Evolutionary conservation across 768 basidiomycete species (phyloP).

Genomic region (Tylopilus plumbeoviolaceoides): DNA sequence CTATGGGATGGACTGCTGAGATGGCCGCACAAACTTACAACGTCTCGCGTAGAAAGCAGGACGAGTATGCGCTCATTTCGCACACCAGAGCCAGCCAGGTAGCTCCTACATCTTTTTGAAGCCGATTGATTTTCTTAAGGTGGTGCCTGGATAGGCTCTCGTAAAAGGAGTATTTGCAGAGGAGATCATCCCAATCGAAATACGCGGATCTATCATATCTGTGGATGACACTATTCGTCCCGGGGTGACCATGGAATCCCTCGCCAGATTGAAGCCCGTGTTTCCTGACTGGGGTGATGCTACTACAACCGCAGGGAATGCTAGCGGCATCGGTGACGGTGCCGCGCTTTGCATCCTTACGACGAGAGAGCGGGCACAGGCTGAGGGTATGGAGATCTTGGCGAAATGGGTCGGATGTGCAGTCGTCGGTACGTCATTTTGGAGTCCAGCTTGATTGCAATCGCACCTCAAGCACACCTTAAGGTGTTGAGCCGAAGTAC

Average conservation of each 20-base stretch:
- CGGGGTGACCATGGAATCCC: slow-evolving; percentile 74
- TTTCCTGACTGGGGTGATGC: slow-evolving; percentile 78
- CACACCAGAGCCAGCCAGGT: slow-evolving; percentile 77
- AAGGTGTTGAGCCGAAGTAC: slow-evolving; percentile 71
- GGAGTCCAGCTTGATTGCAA: not conserved
- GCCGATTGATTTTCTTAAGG: not conserved
- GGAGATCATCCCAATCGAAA: slow-evolving; percentile 86
- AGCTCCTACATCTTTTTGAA: not conserved
- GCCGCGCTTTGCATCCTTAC: slow-evolving; percentile 83
- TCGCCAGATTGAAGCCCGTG: slow-evolving; percentile 77
- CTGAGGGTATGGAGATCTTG: slow-evolving; percentile 72
- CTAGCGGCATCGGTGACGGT: slow-evolving; percentile 89
- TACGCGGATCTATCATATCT: slow-evolving; percentile 62
- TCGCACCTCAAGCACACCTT: not conserved
- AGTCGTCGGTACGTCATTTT: slow-evolving; percentile 58
- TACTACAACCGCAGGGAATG: slow-evolving; percentile 82
- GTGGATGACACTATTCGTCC: slow-evolving; percentile 86
- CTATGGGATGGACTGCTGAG: slow-evolving; percentile 96
- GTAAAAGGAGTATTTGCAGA: slow-evolving; percentile 70
- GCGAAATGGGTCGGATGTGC: slow-evolving; percentile 80
- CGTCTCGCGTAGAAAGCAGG: slow-evolving; percentile 79
- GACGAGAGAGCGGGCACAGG: slow-evolving; percentile 71
- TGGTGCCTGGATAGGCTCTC: slow-evolving; percentile 44
- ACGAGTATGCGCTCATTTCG: slow-evolving; percentile 85
- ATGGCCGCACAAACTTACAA: slow-evolving; percentile 80